A percentile compares a stretch with the other conserved stretches of the same genome.
Evolutionary conservation across 129 eudicot species (phyloP).

Genomic region (Flaveria ramosissima): DNA sequence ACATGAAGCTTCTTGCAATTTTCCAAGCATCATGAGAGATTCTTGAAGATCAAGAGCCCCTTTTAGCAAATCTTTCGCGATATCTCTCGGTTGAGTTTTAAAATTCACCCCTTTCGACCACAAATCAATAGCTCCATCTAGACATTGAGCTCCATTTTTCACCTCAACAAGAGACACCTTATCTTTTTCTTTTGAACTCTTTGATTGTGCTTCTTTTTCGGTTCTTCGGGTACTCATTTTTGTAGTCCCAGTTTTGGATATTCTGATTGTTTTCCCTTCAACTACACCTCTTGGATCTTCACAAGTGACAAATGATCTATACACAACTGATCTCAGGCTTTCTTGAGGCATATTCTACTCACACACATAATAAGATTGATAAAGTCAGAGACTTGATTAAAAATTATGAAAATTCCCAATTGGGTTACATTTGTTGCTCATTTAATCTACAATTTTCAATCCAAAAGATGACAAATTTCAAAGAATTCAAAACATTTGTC

Average conservation of each 20-base stretch:
- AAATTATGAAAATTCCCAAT: slow-evolving; percentile 22
- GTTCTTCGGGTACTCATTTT: slow-evolving; percentile 34
- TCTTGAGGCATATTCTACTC: slow-evolving; percentile 89
- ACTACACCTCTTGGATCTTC: slow-evolving; percentile 89
- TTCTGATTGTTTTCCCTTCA: slow-evolving; percentile 64
- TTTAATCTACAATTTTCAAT: slow-evolving; percentile 10
- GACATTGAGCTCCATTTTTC: slow-evolving; percentile 59
- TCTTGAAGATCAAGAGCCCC: slow-evolving; percentile 87
- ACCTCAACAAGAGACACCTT: slow-evolving; percentile 49
- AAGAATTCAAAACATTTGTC: slow-evolving; percentile 30
- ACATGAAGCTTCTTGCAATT: slow-evolving; percentile 62
- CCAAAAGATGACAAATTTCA: slow-evolving; percentile 34
- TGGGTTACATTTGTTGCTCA: slow-evolving; percentile 34
- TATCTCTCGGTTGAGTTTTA: slow-evolving; percentile 46
- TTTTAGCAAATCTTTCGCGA: slow-evolving; percentile 67
- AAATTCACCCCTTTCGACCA: slow-evolving; percentile 52
- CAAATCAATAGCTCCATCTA: slow-evolving; percentile 55
- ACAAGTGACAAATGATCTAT: slow-evolving; percentile 90
- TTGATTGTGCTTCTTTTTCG: slow-evolving; percentile 34
- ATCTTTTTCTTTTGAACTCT: slow-evolving; percentile 39
- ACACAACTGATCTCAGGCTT: slow-evolving; percentile 65
- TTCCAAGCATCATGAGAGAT: slow-evolving; percentile 66
- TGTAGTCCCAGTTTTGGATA: slow-evolving; percentile 45
- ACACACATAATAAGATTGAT: slow-evolving; percentile 33
- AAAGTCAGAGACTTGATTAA: slow-evolving; percentile 42